phyloP scores from a whole-genome alignment of 2,329 filamentous ascomycete genomes.

The Phialophora tarda region DNA sequence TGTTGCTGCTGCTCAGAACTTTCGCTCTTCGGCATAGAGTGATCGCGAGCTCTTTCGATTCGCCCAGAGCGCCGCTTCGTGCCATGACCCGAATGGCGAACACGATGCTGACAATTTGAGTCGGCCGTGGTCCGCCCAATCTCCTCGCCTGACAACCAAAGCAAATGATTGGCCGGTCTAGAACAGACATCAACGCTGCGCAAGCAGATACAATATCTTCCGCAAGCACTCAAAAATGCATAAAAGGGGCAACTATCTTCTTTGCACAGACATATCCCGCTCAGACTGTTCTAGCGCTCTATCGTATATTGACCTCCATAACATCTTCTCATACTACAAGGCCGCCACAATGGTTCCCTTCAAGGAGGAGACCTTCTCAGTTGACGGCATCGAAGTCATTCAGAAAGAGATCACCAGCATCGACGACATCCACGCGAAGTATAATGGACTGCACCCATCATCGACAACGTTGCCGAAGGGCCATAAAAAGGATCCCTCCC shows the following conservation, averaged over 20 bases:
- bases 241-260: no score
- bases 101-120: not conserved
- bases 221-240: no score
- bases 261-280: no score
- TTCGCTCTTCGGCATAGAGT: not conserved
- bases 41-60: not conserved
- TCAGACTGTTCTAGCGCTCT: no score
- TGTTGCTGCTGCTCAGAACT: not conserved
- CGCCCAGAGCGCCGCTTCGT: not conserved
- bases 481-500: slow-evolving; percentile 10
- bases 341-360: slow-evolving; percentile 1
- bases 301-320: not conserved
- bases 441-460: slow-evolving; percentile 16
- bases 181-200: not conserved
- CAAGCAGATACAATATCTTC: not conserved
- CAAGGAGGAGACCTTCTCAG: slow-evolving; percentile 4
- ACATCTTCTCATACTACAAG: not conserved
- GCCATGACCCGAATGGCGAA: not conserved
- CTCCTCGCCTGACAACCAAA: no score
- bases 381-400: slow-evolving; percentile 17
- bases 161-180: no score
- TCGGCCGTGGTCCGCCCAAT: not conserved
- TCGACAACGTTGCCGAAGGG: slow-evolving; percentile 17
- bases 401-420: slow-evolving; percentile 21
- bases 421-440: slow-evolving; percentile 16